Base-by-base conservation (phyloP, 176 grass and related monocot species). In the Eragrostis curvula region DNA sequence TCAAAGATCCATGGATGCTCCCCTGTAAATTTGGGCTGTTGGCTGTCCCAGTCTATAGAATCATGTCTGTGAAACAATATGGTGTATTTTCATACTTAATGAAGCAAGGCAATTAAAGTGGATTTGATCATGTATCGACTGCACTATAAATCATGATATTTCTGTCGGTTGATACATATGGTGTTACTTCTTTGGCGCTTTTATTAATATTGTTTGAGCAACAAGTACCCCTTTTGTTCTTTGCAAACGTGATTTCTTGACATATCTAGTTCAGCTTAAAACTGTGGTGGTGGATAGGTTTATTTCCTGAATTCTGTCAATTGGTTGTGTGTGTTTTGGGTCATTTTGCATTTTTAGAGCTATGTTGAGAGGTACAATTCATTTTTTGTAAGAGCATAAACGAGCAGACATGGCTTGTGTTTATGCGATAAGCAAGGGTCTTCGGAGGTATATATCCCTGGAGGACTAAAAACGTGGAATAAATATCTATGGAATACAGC, bases 401-500 rank as follows among this genome's bases (percentile, higher is more conserved):
- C 12, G 2, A 66, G 45, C 10, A 52, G 7, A 61, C 50, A 47
- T 32, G 6, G 30, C 24, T 51, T 79, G 46, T 63, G 24, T 0
- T 15, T 47, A 32, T 11, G 12, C 53, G 76, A 84, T 43, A 79
- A 79, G 18, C 43, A 72, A 66, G 21, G 15, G 18, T 42, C 24
- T 74, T 61, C 12, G n/a, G 3, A 53, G 42, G 61, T 32, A 80
- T 69, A 36, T 36, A 64, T 75, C 62, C 18, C 78, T 72, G 21
- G 21, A 65, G 14, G 29, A 81, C 55, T 65, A 46, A 66, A 81
- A 44, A 76, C 27, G 76, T 23, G 25, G 39, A 70, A 85, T 85
- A 85, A 80, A 77, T 81, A 77, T 67, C 53, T 81, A 50, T 65
- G 44, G 67, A 79, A 20, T 76, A 55, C 46, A 85, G 71, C 82